Conservation (phyloP, 2,329 filamentous ascomycete genomes). For the Metarhizium brunneum region DNA sequence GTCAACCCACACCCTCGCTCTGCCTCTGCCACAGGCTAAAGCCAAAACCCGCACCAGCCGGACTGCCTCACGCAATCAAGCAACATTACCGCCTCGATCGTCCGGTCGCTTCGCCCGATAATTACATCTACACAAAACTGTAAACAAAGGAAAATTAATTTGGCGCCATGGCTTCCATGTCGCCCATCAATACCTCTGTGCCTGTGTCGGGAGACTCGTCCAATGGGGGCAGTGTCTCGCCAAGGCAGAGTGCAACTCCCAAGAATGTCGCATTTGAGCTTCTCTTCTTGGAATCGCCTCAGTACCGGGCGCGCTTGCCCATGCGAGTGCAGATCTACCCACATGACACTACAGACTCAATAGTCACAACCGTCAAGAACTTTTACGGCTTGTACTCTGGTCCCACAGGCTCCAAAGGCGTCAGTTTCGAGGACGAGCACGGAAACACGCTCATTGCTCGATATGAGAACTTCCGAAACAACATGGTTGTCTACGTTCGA, state of each 20-base stretch:
- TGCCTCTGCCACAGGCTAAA: not conserved
- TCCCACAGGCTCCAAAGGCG: conserved; percentile 59
- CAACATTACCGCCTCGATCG: conserved; percentile 10
- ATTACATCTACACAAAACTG: conserved; percentile 5
- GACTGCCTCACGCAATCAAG: conserved; percentile 14
- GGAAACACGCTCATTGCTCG: conserved; percentile 88
- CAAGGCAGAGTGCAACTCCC: conserved; percentile 38
- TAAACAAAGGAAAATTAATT: not conserved
- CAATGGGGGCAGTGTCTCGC: conserved; percentile 35
- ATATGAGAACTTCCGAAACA: conserved; percentile 89
- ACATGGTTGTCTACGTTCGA: conserved; percentile 89
- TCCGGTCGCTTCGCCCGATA: conserved; percentile 11
- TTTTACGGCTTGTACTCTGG: conserved; percentile 93
- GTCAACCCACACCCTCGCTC: conserved; percentile 12
- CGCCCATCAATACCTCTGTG: conserved; percentile 29
- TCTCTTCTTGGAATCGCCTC: conserved; percentile 56
- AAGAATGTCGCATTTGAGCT: conserved; percentile 78
- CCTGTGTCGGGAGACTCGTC: conserved; percentile 26
- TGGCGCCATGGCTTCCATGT: conserved; percentile 35
- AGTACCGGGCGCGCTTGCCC: conserved; percentile 66
- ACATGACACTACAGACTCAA: conserved; percentile 94
- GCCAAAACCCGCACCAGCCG: conserved; percentile 24
- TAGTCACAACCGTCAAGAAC: conserved; percentile 97
- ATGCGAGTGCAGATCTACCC: conserved; percentile 86
- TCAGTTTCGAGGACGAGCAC: conserved; percentile 88